These are phyloP conservation scores for Prosopis cineraria DNA, from an alignment of 306 rosid genomes.

Conservation along the genomic window DNA sequence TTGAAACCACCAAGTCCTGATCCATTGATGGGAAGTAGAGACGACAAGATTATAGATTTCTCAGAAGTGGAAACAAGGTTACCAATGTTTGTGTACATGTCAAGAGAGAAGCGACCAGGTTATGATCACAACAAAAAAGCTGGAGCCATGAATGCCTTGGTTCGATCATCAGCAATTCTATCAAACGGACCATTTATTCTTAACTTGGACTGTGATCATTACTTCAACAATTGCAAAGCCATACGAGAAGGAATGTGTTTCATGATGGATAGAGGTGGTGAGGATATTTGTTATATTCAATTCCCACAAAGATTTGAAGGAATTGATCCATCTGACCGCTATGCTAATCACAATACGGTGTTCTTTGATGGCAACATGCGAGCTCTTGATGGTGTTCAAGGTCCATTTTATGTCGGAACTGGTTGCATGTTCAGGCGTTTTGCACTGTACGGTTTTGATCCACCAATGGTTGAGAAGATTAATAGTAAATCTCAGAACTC, in stretches of 20 bases:
- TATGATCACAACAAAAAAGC: conserved; percentile 66
- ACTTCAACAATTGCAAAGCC: conserved; percentile 54
- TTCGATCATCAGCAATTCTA: conserved; percentile 52
- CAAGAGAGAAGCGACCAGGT: conserved; percentile 58
- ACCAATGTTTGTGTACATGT: conserved; percentile 54
- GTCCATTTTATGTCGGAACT: conserved; percentile 90
- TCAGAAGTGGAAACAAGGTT: conserved; percentile 45
- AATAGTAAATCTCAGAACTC: background rate
- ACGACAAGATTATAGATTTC: conserved; percentile 51
- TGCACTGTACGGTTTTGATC: conserved; percentile 84
- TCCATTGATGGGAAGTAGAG: conserved; percentile 41
- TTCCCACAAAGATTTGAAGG: conserved; percentile 68
- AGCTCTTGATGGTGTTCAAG: conserved; percentile 66
- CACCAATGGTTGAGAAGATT: conserved; percentile 49
- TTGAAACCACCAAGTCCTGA: conserved; percentile 53
- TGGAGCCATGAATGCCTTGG: conserved; percentile 62
- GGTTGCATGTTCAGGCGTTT: conserved; percentile 88
- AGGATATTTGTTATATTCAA: conserved; percentile 56
- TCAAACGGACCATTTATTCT: conserved; percentile 64
- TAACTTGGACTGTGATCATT: conserved; percentile 62
- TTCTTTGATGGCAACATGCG: conserved; percentile 65
- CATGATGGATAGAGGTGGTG: conserved; percentile 66
- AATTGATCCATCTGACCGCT: conserved; percentile 61
- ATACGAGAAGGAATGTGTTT: conserved; percentile 60
- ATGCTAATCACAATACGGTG: conserved; percentile 58